Percentiles rank a stretch among this genome's conserved stretches.
Conservation (phyloP, 2,329 filamentous ascomycete species). For the Xylariaceae sp. region DNA sequence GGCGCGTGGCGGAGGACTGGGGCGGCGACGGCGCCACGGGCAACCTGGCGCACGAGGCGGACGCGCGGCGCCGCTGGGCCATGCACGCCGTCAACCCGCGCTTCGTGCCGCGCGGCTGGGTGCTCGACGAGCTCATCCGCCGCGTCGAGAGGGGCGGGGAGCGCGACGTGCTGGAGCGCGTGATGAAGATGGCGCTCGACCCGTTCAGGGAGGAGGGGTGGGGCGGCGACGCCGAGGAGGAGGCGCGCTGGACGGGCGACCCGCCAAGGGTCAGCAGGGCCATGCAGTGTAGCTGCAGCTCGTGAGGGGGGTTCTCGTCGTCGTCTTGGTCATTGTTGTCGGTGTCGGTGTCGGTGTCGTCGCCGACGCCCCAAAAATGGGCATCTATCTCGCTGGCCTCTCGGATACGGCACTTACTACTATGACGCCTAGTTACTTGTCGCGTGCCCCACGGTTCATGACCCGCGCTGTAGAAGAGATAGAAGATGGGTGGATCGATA, state of each 20-base stretch:
- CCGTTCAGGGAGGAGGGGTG: slow-evolving; percentile 70
- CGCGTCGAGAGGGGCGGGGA: slow-evolving; percentile 81
- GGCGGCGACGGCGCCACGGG: slow-evolving; percentile 29
- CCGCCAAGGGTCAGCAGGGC: slow-evolving; percentile 70
- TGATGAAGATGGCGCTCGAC: slow-evolving; percentile 76
- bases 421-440: too few species aligned
- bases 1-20: slow-evolving; percentile 71
- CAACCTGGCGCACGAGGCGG: slow-evolving; percentile 34
- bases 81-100: slow-evolving; percentile 92
- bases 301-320: slow-evolving; percentile 45
- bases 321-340: background rate
- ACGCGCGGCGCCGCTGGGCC: slow-evolving; percentile 55
- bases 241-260: slow-evolving; percentile 76
- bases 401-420: too few species aligned
- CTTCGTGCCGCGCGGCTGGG: slow-evolving; percentile 85
- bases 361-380: background rate
- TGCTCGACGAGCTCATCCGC: slow-evolving; percentile 87
- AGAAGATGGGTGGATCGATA: too few species aligned
- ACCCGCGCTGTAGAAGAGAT: too few species aligned
- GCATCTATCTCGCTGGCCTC: too few species aligned
- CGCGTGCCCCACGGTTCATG: too few species aligned
- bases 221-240: slow-evolving; percentile 60
- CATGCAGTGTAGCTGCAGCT: slow-evolving; percentile 94
- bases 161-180: slow-evolving; percentile 64
- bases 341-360: background rate